phyloP scores from a whole-genome alignment of 164 flowering plant genomes.

The Tetracentron sinense region DNA sequence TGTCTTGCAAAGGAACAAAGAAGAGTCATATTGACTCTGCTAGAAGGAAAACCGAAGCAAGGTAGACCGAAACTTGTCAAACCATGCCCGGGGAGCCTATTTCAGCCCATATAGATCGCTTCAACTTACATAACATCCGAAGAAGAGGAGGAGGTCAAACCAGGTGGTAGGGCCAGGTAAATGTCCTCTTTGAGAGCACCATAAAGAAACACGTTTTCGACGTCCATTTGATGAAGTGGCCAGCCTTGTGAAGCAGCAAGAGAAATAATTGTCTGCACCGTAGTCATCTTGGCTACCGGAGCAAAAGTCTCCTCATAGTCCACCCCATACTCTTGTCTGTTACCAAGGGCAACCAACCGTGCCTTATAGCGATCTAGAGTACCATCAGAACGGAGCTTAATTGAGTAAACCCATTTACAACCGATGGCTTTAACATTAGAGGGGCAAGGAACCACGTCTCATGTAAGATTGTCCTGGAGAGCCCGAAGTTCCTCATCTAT shows the following conservation, averaged over 20 bases:
- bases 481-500: not conserved
- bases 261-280: slow-evolving; percentile 1
- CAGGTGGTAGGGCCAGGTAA: too few relatives aligned
- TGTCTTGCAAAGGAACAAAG: too few relatives aligned
- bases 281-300: slow-evolving; percentile 9
- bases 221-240: slow-evolving; percentile 8
- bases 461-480: slow-evolving; percentile 1
- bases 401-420: slow-evolving; percentile 12
- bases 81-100: too few relatives aligned
- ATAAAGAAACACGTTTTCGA: not conserved
- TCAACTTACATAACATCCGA: too few relatives aligned
- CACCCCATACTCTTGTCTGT: not conserved
- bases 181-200: too few relatives aligned
- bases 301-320: slow-evolving; percentile 8
- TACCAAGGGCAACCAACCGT: slow-evolving; percentile 1
- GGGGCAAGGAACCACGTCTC: slow-evolving; percentile 2
- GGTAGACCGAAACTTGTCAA: too few relatives aligned
- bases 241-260: slow-evolving; percentile 4
- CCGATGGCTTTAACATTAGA: not conserved
- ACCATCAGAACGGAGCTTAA: slow-evolving; percentile 9
- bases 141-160: too few relatives aligned
- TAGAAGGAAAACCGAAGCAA: too few relatives aligned
- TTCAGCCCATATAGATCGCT: too few relatives aligned
- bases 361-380: slow-evolving; percentile 6
- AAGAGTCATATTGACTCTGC: too few relatives aligned